A percentile compares a stretch with the other conserved stretches of the same genome.
These are phyloP conservation scores for Paraconiothyrium brasiliense DNA, from an alignment of 2,329 filamentous ascomycete species.

Conservation along the genomic window DNA sequence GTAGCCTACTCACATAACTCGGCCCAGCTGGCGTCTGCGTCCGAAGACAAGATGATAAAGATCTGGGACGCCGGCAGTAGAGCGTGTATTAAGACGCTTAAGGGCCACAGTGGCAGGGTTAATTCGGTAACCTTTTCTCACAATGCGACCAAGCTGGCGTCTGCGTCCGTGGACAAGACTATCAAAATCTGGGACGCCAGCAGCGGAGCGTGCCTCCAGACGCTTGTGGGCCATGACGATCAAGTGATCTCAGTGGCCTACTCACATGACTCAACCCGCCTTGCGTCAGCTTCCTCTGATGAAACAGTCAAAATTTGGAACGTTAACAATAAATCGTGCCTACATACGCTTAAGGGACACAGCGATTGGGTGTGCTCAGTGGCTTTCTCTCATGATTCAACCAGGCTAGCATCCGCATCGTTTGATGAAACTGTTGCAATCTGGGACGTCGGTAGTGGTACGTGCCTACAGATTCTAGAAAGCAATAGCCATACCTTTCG, in stretches of 20 bases:
- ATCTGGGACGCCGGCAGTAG: not conserved
- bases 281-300: not conserved
- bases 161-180: not conserved
- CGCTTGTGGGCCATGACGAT: not conserved
- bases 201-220: constrained; percentile 9
- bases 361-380: not conserved
- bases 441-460: not conserved
- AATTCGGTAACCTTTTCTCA: constrained; percentile 11
- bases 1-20: constrained; percentile 57
- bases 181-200: constrained; percentile 3
- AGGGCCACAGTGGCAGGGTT: not conserved
- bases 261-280: not conserved
- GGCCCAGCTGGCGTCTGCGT: not conserved
- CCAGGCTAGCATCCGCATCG: not conserved
- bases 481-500: not conserved
- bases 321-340: not conserved
- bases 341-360: constrained; percentile 26
- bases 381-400: not conserved
- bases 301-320: not conserved
- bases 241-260: not conserved
- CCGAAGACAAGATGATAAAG: not conserved
- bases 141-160: not conserved
- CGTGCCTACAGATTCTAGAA: not conserved
- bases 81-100: not conserved
- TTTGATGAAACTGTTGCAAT: not conserved